A percentile compares a stretch with the other conserved stretches of the same genome.
These are phyloP conservation scores for Dendrocalamus latiflorus DNA, from an alignment of 202 grass and related monocot species.

Conservation along the genomic window DNA sequence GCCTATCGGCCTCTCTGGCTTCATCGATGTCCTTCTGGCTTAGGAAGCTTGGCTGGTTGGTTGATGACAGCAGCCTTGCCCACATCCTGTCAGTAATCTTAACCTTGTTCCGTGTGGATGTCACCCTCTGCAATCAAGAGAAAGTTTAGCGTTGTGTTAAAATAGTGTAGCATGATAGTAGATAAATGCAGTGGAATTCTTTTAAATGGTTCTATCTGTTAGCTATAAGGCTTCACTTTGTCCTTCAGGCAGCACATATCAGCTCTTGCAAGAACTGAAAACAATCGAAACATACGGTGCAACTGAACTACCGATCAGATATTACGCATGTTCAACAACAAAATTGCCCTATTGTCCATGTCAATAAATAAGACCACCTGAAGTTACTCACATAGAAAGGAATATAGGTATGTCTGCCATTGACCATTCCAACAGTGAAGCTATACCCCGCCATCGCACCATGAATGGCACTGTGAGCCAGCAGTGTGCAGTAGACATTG, in stretches of 20 bases:
- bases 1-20: conserved; percentile 32
- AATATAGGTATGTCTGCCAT: conserved; percentile 90
- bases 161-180: too few relatives aligned
- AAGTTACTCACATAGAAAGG: conserved; percentile 74
- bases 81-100: conserved; percentile 95
- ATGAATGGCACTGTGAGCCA: conserved; percentile 94
- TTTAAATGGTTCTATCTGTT: too few relatives aligned
- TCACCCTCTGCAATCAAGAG: conserved; percentile 61
- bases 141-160: not conserved
- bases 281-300: too few relatives aligned
- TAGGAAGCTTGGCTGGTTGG: conserved; percentile 96
- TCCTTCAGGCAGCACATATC: too few relatives aligned
- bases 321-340: too few relatives aligned
- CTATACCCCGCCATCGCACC: conserved; percentile 99
- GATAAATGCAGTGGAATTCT: too few relatives aligned
- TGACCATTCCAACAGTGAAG: conserved; percentile 82
- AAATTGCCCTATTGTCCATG: too few relatives aligned
- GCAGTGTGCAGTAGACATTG: conserved; percentile 88
- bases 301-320: too few relatives aligned
- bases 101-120: conserved; percentile 80
- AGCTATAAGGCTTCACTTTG: too few relatives aligned
- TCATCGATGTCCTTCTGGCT: conserved; percentile 57
- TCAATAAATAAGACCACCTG: too few relatives aligned
- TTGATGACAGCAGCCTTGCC: conserved; percentile 88
- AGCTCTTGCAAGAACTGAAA: too few relatives aligned